These are phyloP conservation scores for Protomyces inundatus DNA, from an alignment of 1,139 yeast species.

Conservation along the genomic window DNA sequence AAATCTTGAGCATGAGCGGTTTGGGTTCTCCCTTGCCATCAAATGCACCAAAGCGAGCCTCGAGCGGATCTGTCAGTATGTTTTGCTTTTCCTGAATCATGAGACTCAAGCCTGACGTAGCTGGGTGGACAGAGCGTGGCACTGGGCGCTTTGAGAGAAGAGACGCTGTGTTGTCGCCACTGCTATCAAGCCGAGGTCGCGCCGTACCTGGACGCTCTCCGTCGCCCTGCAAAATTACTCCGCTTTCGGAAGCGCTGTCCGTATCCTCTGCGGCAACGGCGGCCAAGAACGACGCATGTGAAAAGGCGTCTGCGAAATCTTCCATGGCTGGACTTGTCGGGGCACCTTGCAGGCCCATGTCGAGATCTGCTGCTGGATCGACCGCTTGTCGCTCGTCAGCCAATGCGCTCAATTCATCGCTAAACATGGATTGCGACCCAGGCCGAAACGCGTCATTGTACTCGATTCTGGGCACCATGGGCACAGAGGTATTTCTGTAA, in stretches of 20 bases:
- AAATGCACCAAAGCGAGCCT: slow-evolving; percentile 42
- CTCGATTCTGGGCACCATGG: slow-evolving; percentile 1
- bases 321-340: background rate
- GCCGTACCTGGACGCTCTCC: background rate
- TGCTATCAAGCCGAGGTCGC: background rate
- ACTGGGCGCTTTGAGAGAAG: background rate
- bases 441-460: slow-evolving; percentile 2
- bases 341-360: background rate
- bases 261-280: background rate
- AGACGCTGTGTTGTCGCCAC: background rate
- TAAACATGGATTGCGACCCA: slow-evolving; percentile 10
- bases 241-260: background rate
- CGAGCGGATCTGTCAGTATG: slow-evolving; percentile 39
- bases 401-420: slow-evolving; percentile 1
- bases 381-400: background rate
- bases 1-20: slow-evolving; percentile 41
- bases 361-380: background rate
- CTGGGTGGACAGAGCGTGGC: background rate
- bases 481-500: background rate
- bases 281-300: background rate
- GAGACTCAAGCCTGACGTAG: slow-evolving; percentile 27
- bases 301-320: background rate
- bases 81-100: slow-evolving; percentile 30
- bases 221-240: background rate
- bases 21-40: slow-evolving; percentile 41